Base-by-base conservation (phyloP, 495 filamentous ascomycete genomes). In the Recurvomyces mirabilis region DNA sequence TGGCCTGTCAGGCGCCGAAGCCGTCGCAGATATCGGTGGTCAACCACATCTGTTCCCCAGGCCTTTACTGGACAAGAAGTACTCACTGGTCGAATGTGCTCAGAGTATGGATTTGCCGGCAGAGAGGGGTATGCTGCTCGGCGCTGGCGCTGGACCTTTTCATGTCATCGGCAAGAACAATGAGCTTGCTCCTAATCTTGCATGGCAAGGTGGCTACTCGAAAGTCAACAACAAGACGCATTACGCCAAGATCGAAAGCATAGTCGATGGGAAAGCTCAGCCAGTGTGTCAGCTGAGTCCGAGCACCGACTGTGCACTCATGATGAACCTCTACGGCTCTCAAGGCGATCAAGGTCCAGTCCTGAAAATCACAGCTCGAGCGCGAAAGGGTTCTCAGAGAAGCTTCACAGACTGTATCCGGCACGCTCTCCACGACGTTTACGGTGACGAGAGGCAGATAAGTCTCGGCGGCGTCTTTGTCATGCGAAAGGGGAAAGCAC, bases 11-110 rank as follows among this genome's bases (percentile, higher is more conserved):
- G 49, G 49, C 1, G 35, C 30, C 15, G 49, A 52, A 30, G 23
- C 25, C 23, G 36, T 52, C 10, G 33, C 41, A 14, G 49, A 52
- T 28, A 52, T 52, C n/a, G 49, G 49, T n/a, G 49, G 49, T 4
- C 49, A 52, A 38, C 49, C 49, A 14, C 37, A 52, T 38, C 49
- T 52, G 13, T 52, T 52, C 35, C 49, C 49, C 4, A 32, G 45
- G 12, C 49, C 49, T 9, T 17, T 28, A 22, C 31, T 52, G 20
- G 43, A 46, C 3, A 47, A 34, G 26, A 46, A 46, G 31, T 52
- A 46, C 43, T 46, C 42, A 9, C 22, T 52, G n/a, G 13, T 43
- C 23, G 28, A 17, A 13, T 52, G 49, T 19, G 49, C 49, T 6
- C 5, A 32, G n/a, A 13, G n/a, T 10, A 45, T 46, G 42, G 18